Conservation (phyloP, 257 asterid species). For the Penstemon eatonii region DNA sequence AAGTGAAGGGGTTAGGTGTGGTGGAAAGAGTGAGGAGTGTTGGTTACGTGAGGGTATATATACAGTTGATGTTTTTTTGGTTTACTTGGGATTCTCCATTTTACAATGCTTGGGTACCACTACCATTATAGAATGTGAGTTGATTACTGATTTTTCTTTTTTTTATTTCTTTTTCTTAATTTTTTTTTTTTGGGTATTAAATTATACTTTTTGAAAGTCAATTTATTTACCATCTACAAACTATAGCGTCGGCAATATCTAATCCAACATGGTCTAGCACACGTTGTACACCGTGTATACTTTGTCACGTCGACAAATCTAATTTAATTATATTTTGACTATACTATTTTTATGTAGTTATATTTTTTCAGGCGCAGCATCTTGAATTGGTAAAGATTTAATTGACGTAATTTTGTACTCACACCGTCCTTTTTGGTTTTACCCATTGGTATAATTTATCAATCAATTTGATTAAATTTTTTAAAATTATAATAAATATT, state of each 20-base stretch:
- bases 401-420: no score
- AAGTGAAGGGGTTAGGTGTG: slow-evolving; percentile 22
- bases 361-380: no score
- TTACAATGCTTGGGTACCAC: slow-evolving; percentile 19
- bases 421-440: no score
- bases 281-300: no score
- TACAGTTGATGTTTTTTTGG: slow-evolving; percentile 28
- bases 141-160: slow-evolving; percentile 6
- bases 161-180: background rate
- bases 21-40: slow-evolving; percentile 22
- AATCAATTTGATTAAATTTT: no score
- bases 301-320: no score
- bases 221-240: slow-evolving; percentile 20
- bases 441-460: no score
- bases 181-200: slow-evolving; percentile 18
- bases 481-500: no score
- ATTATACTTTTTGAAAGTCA: background rate
- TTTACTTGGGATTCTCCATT: background rate
- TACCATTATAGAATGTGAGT: slow-evolving; percentile 25
- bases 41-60: slow-evolving; percentile 43
- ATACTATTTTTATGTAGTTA: no score
- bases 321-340: no score
- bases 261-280: background rate
- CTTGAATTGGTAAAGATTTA: no score
- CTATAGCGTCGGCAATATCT: background rate